phyloP scores from a whole-genome alignment of 139 green algal species.

The Eudorina sp. region DNA sequence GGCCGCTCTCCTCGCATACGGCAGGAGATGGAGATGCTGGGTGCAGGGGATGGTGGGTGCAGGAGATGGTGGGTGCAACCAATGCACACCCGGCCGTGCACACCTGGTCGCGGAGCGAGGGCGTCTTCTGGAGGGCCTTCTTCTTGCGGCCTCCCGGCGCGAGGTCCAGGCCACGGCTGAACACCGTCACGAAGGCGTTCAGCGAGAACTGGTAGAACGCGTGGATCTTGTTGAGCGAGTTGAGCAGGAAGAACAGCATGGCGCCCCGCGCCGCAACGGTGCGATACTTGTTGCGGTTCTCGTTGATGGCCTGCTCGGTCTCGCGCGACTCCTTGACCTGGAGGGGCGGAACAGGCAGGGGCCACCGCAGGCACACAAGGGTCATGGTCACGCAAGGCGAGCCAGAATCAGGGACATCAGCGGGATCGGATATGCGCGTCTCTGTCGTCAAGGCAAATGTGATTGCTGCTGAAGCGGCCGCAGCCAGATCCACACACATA shows the following conservation, averaged over 20 bases:
- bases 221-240: constrained; percentile 92
- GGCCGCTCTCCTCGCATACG: too few species aligned
- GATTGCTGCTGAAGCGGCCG: too few species aligned
- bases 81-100: too few species aligned
- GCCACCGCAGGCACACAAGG: too few species aligned
- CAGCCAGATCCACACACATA: too few species aligned
- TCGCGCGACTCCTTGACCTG: constrained; percentile 75
- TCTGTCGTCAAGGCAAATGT: too few species aligned
- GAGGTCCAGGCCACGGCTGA: constrained; percentile 82
- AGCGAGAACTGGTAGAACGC: constrained; percentile 89
- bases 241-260: constrained; percentile 92
- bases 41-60: too few species aligned
- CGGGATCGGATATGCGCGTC: too few species aligned
- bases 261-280: constrained; percentile 76
- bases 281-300: constrained; percentile 87
- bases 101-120: constrained; percentile 29
- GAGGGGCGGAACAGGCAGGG: neutral
- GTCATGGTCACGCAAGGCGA: too few species aligned
- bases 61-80: too few species aligned
- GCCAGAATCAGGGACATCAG: too few species aligned
- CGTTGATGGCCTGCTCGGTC: constrained; percentile 85
- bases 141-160: constrained; percentile 78
- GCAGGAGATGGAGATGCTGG: too few species aligned
- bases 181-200: constrained; percentile 87
- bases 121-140: constrained; percentile 49